phyloP scores from a whole-genome alignment of 345 rosid genomes.

The Eucalyptus albens region DNA sequence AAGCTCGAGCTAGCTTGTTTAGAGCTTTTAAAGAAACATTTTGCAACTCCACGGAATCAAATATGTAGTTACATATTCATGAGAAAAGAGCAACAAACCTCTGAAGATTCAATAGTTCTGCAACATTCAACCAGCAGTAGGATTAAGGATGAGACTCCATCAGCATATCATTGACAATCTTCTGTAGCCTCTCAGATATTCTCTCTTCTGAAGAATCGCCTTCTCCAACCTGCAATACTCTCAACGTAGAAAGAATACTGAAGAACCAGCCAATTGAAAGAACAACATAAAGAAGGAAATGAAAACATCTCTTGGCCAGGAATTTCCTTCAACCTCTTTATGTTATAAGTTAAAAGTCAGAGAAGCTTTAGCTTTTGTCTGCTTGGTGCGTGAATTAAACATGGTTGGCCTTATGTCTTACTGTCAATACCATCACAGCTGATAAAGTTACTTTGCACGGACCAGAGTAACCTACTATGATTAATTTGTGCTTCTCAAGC shows the following conservation, averaged over 20 bases:
- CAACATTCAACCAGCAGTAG: background rate
- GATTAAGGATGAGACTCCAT: background rate
- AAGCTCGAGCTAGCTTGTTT: background rate
- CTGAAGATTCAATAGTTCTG: background rate
- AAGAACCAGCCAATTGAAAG: background rate
- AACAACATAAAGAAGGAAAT: background rate
- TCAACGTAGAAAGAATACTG: background rate
- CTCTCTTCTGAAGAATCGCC: conserved; percentile 5
- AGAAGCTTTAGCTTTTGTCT: background rate
- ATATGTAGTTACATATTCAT: background rate
- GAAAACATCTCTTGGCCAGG: background rate
- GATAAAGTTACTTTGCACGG: background rate
- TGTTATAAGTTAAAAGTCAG: background rate
- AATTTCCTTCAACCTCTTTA: background rate
- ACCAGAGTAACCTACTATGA: background rate
- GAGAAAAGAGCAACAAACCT: background rate
- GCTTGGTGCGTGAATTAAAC: background rate
- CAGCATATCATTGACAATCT: conserved; percentile 6
- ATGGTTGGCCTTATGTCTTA: background rate
- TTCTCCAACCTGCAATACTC: conserved; percentile 7
- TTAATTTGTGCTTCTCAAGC: background rate
- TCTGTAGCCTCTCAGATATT: conserved; percentile 16
- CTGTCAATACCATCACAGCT: background rate
- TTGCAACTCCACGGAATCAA: background rate
- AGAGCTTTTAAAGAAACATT: background rate